Conservation (phyloP, 495 filamentous ascomycete species). For the Podospora australis region DNA sequence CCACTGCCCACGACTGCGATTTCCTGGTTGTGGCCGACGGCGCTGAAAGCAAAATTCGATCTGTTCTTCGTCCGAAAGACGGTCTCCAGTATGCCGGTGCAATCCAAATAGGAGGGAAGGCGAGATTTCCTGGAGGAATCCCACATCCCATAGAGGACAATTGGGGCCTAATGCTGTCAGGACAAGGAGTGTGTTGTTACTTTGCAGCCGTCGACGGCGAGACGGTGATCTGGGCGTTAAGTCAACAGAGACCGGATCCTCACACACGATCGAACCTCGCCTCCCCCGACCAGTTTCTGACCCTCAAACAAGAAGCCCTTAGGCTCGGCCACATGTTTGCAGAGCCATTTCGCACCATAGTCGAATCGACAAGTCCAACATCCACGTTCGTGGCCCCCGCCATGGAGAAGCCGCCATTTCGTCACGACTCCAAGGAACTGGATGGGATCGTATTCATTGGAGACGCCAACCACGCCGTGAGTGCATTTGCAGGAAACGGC, state of each 20-base stretch:
- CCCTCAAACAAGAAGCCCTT: constrained; percentile 20
- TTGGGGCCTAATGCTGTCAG: constrained; percentile 28
- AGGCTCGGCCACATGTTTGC: constrained; percentile 20
- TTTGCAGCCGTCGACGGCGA: constrained; percentile 29
- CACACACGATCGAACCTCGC: background rate
- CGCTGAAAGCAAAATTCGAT: constrained; percentile 33
- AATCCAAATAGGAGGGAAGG: constrained; percentile 24
- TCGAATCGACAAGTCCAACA: constrained; percentile 24
- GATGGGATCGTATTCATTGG: constrained; percentile 34
- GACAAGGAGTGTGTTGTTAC: constrained; percentile 28
- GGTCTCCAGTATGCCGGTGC: constrained; percentile 27
- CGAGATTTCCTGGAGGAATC: constrained; percentile 19
- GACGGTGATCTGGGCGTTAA: constrained; percentile 27
- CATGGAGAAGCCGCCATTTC: constrained; percentile 33
- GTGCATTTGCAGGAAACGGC: constrained; percentile 38
- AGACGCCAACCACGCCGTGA: constrained; percentile 39
- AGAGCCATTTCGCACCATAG: constrained; percentile 27
- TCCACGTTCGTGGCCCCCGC: constrained; percentile 25
- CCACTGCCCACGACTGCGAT: constrained; percentile 27
- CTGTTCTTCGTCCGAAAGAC: constrained; percentile 28
- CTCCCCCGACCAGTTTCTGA: constrained; percentile 2
- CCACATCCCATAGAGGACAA: constrained; percentile 23
- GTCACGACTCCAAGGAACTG: constrained; percentile 15
- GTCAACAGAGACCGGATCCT: constrained; percentile 15
- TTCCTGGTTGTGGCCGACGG: constrained; percentile 35